These are phyloP conservation scores for Quercus bicolor DNA, from an alignment of 306 rosid species.

Conservation along the genomic window DNA sequence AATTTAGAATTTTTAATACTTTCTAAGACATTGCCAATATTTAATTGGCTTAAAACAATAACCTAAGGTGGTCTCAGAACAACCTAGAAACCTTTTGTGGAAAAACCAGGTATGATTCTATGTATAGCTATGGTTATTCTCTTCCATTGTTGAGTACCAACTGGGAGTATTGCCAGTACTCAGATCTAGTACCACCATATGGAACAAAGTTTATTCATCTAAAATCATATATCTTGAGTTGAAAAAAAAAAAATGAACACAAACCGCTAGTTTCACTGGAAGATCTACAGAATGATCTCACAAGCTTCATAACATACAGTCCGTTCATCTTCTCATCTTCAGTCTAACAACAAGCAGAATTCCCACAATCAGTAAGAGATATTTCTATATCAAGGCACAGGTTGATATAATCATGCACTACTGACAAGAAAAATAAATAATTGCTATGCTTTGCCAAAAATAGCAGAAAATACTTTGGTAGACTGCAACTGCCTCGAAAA, in stretches of 20 bases:
- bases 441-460: background rate
- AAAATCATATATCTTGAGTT: background rate
- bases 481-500: background rate
- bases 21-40: background rate
- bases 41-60: background rate
- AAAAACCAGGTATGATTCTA: too few species aligned
- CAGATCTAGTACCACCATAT: too few species aligned
- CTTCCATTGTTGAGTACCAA: too few species aligned
- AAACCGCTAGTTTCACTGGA: conserved; percentile 57
- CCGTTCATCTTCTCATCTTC: conserved; percentile 85
- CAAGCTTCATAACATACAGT: conserved; percentile 81
- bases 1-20: background rate
- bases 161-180: background rate
- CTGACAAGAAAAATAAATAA: background rate
- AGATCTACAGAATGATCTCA: conserved; percentile 85
- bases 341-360: conserved; percentile 42
- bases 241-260: conserved; percentile 19
- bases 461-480: background rate
- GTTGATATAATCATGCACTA: background rate
- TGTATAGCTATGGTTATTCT: too few species aligned
- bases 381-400: background rate
- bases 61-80: background rate
- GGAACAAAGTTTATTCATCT: too few species aligned
- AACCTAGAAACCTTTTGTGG: background rate
- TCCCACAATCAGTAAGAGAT: background rate